Conservation (phyloP, 2,329 filamentous ascomycete genomes). For the Microsporum ferrugineum region DNA sequence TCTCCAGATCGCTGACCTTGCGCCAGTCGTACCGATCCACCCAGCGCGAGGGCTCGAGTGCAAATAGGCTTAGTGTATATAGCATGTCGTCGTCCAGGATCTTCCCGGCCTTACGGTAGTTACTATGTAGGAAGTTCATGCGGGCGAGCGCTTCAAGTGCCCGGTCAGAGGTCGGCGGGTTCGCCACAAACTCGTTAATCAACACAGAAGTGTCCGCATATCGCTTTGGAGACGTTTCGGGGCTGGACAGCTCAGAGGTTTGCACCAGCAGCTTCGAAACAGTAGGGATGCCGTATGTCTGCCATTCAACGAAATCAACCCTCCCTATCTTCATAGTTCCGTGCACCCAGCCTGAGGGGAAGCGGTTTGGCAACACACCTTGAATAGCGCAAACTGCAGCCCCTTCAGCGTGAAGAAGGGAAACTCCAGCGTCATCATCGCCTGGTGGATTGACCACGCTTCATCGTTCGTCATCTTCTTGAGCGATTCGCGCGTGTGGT, state of each 20-base stretch:
- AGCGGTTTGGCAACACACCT: conserved; percentile 26
- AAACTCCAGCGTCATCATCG: conserved; percentile 43
- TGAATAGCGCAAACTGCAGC: conserved; percentile 49
- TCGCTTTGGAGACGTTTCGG: conserved; percentile 35
- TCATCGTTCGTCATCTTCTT: conserved; percentile 45
- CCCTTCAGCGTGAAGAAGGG: conserved; percentile 42
- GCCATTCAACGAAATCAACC: background rate
- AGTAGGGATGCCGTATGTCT: conserved; percentile 47
- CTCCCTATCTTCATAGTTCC: background rate
- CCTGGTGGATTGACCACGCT: conserved; percentile 40
- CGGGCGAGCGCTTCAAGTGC: conserved; percentile 45
- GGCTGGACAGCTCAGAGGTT: conserved; percentile 34
- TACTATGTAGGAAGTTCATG: conserved; percentile 52
- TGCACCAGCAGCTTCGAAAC: conserved; percentile 37
- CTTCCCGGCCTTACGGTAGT: conserved; percentile 46
- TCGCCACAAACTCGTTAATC: conserved; percentile 35
- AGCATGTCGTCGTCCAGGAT: conserved; percentile 54
- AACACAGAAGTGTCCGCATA: conserved; percentile 38
- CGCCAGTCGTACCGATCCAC: conserved; percentile 60
- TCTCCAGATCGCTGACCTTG: conserved; percentile 52
- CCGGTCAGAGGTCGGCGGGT: conserved; percentile 35
- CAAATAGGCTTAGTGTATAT: conserved; percentile 55
- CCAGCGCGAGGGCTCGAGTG: conserved; percentile 54
- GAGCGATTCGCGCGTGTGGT: conserved; percentile 36
- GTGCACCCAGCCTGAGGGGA: background rate